phyloP scores from a whole-genome alignment of 192 early-diverging fungal species.

The Podila epigama region DNA sequence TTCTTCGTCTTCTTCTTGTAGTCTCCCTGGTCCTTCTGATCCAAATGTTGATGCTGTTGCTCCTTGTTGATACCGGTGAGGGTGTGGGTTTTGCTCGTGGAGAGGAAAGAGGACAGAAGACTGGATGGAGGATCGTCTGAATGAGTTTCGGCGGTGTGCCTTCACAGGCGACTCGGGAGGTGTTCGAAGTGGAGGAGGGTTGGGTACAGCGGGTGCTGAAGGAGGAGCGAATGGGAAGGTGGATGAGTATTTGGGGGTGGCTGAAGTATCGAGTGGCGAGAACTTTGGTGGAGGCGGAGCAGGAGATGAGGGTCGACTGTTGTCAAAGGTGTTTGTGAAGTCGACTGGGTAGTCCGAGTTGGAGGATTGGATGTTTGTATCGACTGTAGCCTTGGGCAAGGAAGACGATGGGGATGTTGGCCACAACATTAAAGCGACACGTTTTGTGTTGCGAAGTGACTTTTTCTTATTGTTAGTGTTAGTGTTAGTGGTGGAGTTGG shows the following conservation, averaged over 20 bases:
- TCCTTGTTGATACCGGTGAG: too few relatives aligned
- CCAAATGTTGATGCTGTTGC: too few relatives aligned
- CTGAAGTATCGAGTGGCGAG: not conserved
- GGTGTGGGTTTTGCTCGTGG: not conserved
- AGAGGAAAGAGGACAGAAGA: not conserved
- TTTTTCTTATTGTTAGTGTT: too few relatives aligned
- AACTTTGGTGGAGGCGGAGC: conserved; percentile 14
- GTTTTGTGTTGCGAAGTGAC: too few relatives aligned
- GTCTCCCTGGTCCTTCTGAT: not conserved
- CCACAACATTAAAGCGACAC: conserved; percentile 32
- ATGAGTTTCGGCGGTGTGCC: conserved; percentile 14
- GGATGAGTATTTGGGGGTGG: not conserved
- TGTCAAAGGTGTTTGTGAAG: conserved; percentile 30
- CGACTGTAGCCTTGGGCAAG: conserved; percentile 15
- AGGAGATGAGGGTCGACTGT: conserved; percentile 38
- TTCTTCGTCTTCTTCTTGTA: too few relatives aligned
- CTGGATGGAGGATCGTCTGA: not conserved
- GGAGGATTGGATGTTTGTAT: conserved; percentile 17
- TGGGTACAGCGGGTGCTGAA: not conserved
- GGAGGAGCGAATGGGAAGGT: not conserved
- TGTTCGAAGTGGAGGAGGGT: conserved; percentile 18
- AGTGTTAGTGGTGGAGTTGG: not conserved
- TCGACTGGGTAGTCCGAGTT: conserved; percentile 12
- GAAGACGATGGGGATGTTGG: conserved; percentile 23
- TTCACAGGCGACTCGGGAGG: conserved; percentile 45